phyloP scores from a whole-genome alignment of 305 asterid species.

The Fraxinus baroniana region DNA sequence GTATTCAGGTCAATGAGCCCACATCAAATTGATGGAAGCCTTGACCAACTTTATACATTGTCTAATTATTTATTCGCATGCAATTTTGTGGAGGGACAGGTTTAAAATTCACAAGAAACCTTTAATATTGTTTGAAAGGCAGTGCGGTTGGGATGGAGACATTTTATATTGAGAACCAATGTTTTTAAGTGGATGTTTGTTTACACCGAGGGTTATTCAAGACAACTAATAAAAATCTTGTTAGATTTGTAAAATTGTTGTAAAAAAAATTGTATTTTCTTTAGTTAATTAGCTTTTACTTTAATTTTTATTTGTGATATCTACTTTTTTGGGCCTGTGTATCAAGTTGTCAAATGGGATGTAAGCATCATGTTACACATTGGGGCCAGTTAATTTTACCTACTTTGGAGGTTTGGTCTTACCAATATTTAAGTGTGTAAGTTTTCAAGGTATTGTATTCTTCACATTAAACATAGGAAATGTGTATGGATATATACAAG shows the following conservation, averaged over 20 bases:
- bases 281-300: neutral
- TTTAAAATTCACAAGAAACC: neutral
- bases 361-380: neutral
- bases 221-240: neutral
- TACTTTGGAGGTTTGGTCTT: neutral
- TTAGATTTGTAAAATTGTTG: neutral
- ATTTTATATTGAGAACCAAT: neutral
- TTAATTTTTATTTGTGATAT: neutral
- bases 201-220: neutral
- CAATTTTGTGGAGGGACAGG: neutral
- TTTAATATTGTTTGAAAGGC: neutral
- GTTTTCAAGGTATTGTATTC: no score
- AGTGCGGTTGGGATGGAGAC: neutral
- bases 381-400: neutral
- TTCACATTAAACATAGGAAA: no score
- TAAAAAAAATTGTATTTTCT: neutral
- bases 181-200: neutral
- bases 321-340: neutral
- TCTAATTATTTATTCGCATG: neutral
- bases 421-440: neutral
- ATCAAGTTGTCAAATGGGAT: neutral
- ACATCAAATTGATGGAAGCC: neutral
- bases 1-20: neutral
- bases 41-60: neutral
- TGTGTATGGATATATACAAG: no score